Conservation (phyloP, 179 eudicot genomes). For the Silene noctiflora region DNA sequence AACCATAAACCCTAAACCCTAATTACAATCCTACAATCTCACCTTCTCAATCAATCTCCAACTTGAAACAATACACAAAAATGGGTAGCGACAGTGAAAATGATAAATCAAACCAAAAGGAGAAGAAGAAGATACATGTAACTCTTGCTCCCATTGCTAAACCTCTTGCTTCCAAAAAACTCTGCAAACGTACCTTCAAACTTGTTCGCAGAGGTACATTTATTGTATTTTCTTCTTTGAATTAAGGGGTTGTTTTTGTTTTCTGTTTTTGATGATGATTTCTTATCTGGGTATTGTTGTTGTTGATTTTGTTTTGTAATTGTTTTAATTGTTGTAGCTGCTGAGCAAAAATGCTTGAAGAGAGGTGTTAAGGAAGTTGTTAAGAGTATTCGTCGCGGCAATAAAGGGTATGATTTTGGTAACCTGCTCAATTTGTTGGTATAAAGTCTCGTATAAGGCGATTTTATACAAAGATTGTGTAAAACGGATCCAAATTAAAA, state of each 20-base stretch:
- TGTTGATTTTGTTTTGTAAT: no score
- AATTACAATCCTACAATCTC: no score
- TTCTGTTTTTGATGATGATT: no score
- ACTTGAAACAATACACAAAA: slow-evolving; percentile 4
- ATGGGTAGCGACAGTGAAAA: slow-evolving; percentile 77
- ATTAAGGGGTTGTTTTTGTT: no score
- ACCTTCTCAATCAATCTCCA: background rate
- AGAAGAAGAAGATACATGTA: slow-evolving; percentile 55
- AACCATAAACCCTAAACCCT: no score
- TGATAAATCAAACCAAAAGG: slow-evolving; percentile 58
- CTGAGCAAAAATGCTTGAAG: slow-evolving; percentile 92
- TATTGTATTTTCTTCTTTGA: background rate
- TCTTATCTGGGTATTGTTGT: no score
- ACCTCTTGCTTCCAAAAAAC: slow-evolving; percentile 95
- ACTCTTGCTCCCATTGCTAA: slow-evolving; percentile 91
- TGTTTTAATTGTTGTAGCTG: slow-evolving; percentile 39
- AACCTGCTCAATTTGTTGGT: no score
- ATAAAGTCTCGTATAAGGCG: no score
- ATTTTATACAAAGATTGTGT: no score
- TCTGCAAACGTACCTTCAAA: slow-evolving; percentile 72
- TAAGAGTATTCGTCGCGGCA: slow-evolving; percentile 80
- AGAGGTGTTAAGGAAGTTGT: slow-evolving; percentile 98
- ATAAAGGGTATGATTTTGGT: slow-evolving; percentile 56
- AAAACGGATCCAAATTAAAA: no score
- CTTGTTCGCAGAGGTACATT: slow-evolving; percentile 73